Evolutionary conservation across 495 filamentous ascomycete species (phyloP).

Genomic region (Neurospora discreta): DNA sequence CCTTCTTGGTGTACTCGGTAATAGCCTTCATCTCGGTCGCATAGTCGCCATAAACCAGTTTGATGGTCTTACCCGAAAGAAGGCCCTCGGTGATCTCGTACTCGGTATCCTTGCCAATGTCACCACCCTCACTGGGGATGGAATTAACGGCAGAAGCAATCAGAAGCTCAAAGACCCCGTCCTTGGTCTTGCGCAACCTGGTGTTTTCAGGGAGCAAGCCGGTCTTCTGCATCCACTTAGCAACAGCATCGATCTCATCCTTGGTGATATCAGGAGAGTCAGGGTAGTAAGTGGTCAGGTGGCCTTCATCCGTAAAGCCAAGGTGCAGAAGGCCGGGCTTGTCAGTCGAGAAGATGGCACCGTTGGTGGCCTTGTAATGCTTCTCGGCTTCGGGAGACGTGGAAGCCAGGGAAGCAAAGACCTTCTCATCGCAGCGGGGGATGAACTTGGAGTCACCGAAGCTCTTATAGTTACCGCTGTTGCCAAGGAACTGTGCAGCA

Average conservation of each 20-base stretch:
- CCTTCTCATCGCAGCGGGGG: slow-evolving; percentile 56
- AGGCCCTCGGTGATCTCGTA: slow-evolving; percentile 53
- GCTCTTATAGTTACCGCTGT: slow-evolving; percentile 89
- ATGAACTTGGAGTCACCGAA: slow-evolving; percentile 95
- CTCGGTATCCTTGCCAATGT: slow-evolving; percentile 54
- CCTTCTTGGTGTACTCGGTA: slow-evolving; percentile 56
- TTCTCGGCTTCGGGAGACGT: slow-evolving; percentile 47
- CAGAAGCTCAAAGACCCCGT: slow-evolving; percentile 66
- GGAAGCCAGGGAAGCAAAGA: slow-evolving; percentile 61
- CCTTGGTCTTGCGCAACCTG: slow-evolving; percentile 61
- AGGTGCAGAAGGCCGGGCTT: slow-evolving; percentile 66
- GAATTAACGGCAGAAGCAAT: slow-evolving; percentile 58
- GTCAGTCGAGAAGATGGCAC: slow-evolving; percentile 63
- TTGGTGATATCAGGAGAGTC: slow-evolving; percentile 77
- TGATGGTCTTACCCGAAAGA: slow-evolving; percentile 54
- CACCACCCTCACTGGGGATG: slow-evolving; percentile 47
- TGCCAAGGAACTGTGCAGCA: slow-evolving; percentile 78
- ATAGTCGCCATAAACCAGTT: slow-evolving; percentile 78
- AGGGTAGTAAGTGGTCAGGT: slow-evolving; percentile 89
- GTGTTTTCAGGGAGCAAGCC: slow-evolving; percentile 73
- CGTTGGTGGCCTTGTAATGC: slow-evolving; percentile 55
- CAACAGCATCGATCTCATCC: slow-evolving; percentile 63
- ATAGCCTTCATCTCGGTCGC: slow-evolving; percentile 70
- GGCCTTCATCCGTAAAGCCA: slow-evolving; percentile 71
- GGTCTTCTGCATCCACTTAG: slow-evolving; percentile 64